phyloP scores from a whole-genome alignment of 495 filamentous ascomycete species.

The Daldinia vernicosa region DNA sequence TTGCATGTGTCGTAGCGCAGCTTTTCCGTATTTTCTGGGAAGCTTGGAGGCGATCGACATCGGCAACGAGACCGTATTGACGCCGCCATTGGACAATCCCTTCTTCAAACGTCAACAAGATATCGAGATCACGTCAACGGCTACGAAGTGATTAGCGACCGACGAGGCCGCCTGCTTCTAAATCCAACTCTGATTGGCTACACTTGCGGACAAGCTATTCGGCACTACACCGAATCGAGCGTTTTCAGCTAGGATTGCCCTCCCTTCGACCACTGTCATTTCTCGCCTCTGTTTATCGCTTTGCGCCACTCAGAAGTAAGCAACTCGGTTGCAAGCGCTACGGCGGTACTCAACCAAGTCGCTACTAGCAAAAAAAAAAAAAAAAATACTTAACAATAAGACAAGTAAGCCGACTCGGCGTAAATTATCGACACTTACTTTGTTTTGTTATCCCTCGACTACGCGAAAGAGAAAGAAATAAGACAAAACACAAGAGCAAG shows the following conservation, averaged over 20 bases:
- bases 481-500: slow-evolving; percentile 1
- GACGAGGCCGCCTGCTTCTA: slow-evolving; percentile 35
- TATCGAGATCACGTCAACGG: slow-evolving; percentile 44
- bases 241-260: slow-evolving; percentile 39
- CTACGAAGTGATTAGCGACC: slow-evolving; percentile 41
- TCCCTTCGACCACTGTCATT: slow-evolving; percentile 22
- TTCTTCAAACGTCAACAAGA: slow-evolving; percentile 41
- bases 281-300: slow-evolving; percentile 26
- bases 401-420: slow-evolving; percentile 23
- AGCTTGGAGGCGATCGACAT: slow-evolving; percentile 12
- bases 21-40: slow-evolving; percentile 8
- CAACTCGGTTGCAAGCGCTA: slow-evolving; percentile 19
- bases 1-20: slow-evolving; percentile 22
- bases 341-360: slow-evolving; percentile 15
- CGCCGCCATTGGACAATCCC: slow-evolving; percentile 42
- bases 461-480: neutral
- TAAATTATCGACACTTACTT: slow-evolving; percentile 19
- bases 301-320: slow-evolving; percentile 25
- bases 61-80: slow-evolving; percentile 18
- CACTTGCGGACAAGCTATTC: slow-evolving; percentile 30
- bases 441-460: slow-evolving; percentile 14
- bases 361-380: slow-evolving; percentile 17
- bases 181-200: slow-evolving; percentile 27
- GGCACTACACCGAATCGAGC: slow-evolving; percentile 38
- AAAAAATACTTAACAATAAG: slow-evolving; percentile 16